Base-by-base conservation (phyloP, 139 green algal genomes). In the Picochlorum sp. region DNA sequence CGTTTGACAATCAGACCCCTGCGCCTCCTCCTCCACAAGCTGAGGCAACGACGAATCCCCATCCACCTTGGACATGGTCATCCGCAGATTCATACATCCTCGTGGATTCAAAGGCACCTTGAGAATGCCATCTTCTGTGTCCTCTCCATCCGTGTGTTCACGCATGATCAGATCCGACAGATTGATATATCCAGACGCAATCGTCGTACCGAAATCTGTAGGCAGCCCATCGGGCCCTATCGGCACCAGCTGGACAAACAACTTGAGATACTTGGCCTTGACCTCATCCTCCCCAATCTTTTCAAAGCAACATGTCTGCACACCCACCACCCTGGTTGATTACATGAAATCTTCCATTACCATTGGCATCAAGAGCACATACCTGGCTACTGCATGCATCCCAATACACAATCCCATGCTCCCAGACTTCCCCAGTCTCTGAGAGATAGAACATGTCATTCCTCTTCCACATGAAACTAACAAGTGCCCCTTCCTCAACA, bases 391-490 rank as follows among this genome's bases (percentile, higher is more conserved):
- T 28, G 20, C 20, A 45, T 30, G 58, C 58, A 23, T 65, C 58
- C 58, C 58, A 65, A 3, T 65, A 65, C 20, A 65, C 58, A 65
- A 65, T 31, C 20, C 58, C 58, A 28, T 65, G 1, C 20, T 65
- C 41, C 58, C 58, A 65, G 7, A 65, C 58, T 57, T 65, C 58
- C 15, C n/a, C 18, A 31, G n/a, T 45, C 23, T 49, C 21, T 50
- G 58, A 65, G 21, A 65, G n/a, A 31, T 26, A 45, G 13, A 65
- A 49, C 21, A 57, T 58, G 15, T 31, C 58, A 14, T 65, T 28
- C 21, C 58, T 28, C 58, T 59, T 65, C 58, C 20, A 65, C 41
- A 65, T 18, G 16, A 65, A 65, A 23, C 58, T 57, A 16, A 65
- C 58, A 15, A 57, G n/a, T 18, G n/a, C 57, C 7, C 58, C 58